phyloP scores from a whole-genome alignment of 2,329 filamentous ascomycete genomes.

The Mollisia scopiformis region DNA sequence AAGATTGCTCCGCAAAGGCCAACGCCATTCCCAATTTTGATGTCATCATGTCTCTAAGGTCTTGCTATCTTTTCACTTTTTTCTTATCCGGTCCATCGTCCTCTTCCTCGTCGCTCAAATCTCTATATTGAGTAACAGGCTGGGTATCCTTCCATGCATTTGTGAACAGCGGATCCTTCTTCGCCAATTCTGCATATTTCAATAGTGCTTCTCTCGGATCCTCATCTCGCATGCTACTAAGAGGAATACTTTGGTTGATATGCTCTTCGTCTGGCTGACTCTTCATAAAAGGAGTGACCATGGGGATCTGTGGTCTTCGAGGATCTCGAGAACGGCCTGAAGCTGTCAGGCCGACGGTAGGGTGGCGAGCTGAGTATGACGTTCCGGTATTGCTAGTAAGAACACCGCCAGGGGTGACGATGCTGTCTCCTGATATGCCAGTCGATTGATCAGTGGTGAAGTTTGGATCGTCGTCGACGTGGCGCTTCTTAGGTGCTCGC shows the following conservation, averaged over 20 bases:
- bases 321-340: conserved; percentile 81
- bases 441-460: conserved; percentile 82
- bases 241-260: conserved; percentile 83
- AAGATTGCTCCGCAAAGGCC: background rate
- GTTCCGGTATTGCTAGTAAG: conserved; percentile 52
- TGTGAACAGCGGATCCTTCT: conserved; percentile 93
- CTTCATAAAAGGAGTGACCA: conserved; percentile 87
- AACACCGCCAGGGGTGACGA: conserved; percentile 69
- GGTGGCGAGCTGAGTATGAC: conserved; percentile 61
- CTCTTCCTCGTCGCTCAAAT: conserved; percentile 83
- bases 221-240: conserved; percentile 93
- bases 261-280: conserved; percentile 88
- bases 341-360: conserved; percentile 74
- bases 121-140: conserved; percentile 88
- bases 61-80: conserved; percentile 47
- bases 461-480: conserved; percentile 90
- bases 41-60: background rate
- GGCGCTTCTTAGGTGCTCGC: conserved; percentile 89
- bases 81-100: conserved; percentile 69
- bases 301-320: conserved; percentile 80
- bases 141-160: conserved; percentile 92
- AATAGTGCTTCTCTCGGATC: conserved; percentile 92
- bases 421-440: conserved; percentile 82
- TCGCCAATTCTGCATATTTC: conserved; percentile 91
- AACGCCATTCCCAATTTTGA: background rate